Evolutionary conservation across 768 basidiomycete genomes (phyloP).

Genomic region (Baorangia bicolor): DNA sequence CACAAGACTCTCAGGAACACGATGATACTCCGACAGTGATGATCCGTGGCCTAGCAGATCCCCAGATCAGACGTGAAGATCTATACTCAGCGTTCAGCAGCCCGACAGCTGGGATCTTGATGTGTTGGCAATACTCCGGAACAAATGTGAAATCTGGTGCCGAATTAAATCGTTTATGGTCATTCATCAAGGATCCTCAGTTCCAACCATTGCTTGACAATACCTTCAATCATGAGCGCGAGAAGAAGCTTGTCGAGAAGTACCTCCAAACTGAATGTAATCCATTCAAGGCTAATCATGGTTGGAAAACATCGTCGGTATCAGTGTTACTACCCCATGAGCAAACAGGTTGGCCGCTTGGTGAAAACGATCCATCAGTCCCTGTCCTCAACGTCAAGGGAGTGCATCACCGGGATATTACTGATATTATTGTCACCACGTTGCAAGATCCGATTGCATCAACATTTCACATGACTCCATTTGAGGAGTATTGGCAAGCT

Average conservation of each 20-base stretch:
- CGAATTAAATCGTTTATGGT: conserved; percentile 29
- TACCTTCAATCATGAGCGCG: conserved; percentile 11
- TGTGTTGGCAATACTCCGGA: conserved; percentile 33
- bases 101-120: conserved; percentile 24
- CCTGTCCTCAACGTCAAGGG: neutral
- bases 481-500: neutral
- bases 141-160: conserved; percentile 27
- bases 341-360: neutral
- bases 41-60: neutral
- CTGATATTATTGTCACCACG: neutral
- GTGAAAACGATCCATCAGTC: neutral
- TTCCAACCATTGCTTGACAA: conserved; percentile 17
- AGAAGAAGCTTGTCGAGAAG: neutral
- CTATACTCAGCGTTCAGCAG: conserved; percentile 18
- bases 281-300: neutral
- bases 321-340: conserved; percentile 2
- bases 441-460: neutral
- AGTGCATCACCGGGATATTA: neutral
- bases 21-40: neutral
- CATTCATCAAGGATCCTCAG: conserved; percentile 22
- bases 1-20: neutral
- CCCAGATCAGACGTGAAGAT: neutral
- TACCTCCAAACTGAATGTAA: conserved; percentile 2
- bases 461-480: neutral
- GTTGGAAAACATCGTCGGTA: conserved; percentile 4